Evolutionary conservation across 1,284 basidiomycete species (phyloP), one percentile per base, ranked within the genome.

Genomic region (Puccinia sorghi): DNA sequence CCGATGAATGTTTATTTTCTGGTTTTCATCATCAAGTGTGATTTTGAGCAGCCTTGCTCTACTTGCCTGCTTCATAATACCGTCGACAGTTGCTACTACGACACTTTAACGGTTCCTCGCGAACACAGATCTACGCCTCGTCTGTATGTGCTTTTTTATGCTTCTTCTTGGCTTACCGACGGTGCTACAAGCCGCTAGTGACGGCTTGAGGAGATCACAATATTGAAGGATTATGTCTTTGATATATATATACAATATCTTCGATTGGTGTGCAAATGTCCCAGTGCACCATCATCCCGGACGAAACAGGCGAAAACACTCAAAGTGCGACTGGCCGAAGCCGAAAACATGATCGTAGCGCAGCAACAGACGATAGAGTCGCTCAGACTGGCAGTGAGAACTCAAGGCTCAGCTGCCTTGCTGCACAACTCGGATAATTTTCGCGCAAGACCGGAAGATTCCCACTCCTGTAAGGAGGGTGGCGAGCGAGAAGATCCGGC

Each of bases 51-150:
- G 15, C 76, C 76, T 15, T 79, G 76, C 63, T 70, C 66, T 6
- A 79, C 76, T 27, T 79, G 76, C 13, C 32, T 72, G 43, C 76
- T 79, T 52, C 76, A 79, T 27, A 72, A 64, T 59, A 79, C 76
- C 22, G 67, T 64, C 2, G 76, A 79, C 37, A 59, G 20, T 43
- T 79, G 76, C 59, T 32, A 27, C 22, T 79, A 79, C 37, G 76
- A 79, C 46, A 71, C 56, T 9, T 39, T 79, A 41, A 67, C 76
- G 6, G 27, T 79, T 54, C 76, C 76, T 43, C 52, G 76, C 32
- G 67, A 79, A 27, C 67, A 57, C 20, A 59, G 63, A 41, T 57
- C 57, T 63, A 25, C 57, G 20, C 43, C 27, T 64, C 76, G 69
- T 13, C 22, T 43, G 76, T 72, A 61, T 61, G 61, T 66, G 57